Evolutionary conservation across 2,329 filamentous ascomycete species (phyloP), one percentile per base, ranked within the genome.

Genomic region (Zasmidium citrigriseum): DNA sequence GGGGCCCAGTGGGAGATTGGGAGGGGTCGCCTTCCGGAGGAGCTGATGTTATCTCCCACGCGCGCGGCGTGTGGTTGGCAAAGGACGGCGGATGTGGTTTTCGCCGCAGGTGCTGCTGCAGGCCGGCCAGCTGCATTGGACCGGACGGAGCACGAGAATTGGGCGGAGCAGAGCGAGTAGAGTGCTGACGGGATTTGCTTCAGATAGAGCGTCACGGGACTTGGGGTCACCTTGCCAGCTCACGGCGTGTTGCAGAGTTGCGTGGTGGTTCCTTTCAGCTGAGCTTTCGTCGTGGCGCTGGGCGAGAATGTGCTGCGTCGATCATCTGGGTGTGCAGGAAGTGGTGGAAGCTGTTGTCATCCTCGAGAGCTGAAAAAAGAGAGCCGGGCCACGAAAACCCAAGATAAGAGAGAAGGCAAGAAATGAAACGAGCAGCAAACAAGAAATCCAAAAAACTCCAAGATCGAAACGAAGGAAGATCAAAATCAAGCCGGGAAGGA

Each of bases 31-130:
- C n/a, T n/a, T n/a, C n/a, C n/a, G n/a, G n/a, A n/a, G n/a, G n/a
- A n/a, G 56, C 38, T 52, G 60, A 51, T 58, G 63, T 67, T 65
- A 71, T 65, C 60, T 71, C 68, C 61, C 66, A 68, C 21, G 55
- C 53, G 53, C 68, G 68, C 34, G 70, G 73, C 49, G 70, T 74
- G 61, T 74, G 71, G 60, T 74, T 70, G 64, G 67, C 58, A 62
- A 74, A 73, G 56, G 59, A 54, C 52, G 61, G 67, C 51, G 63
- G 38, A 5, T 44, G 55, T 59, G 64, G 63, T 51, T 61, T 63
- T 54, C 68, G 68, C 58, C 64, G 67, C 55, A n/a, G n/a, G n/a
- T 68, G 63, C 59, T 59, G 59, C 49, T 63, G 62, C 58, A 61
- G 45, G 11, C 50, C 72, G 71, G 72, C 64, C 61, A 67, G 62